These are phyloP conservation scores for Scenedesmus sp. DNA, from an alignment of 163 green algal genomes.

Conservation along the genomic window DNA sequence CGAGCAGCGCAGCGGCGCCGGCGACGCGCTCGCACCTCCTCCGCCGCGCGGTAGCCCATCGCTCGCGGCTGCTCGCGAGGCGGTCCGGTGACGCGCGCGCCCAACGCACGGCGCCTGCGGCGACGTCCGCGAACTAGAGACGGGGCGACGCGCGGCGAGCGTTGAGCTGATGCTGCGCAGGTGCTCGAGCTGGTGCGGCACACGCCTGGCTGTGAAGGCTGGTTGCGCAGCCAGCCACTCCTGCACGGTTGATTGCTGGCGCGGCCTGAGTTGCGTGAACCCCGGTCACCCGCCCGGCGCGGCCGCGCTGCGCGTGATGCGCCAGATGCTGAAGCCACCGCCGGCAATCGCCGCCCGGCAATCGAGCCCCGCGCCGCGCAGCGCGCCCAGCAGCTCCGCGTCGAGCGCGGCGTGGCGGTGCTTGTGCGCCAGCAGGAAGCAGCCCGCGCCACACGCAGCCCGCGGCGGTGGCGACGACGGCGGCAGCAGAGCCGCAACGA, in stretches of 20 bases:
- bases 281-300: no score
- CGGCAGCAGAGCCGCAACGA: slow-evolving; percentile 5
- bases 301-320: not conserved
- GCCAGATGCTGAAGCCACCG: not conserved
- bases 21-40: slow-evolving; percentile 18
- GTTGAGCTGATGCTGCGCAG: not conserved
- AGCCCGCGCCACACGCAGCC: not conserved
- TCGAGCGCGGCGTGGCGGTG: slow-evolving; percentile 19
- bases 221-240: not conserved
- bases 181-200: not conserved
- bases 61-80: no score
- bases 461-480: not conserved
- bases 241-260: no score
- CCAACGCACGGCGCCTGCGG: no score
- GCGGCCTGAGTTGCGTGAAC: no score
- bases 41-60: slow-evolving; percentile 32
- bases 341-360: no score
- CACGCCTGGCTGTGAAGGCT: not conserved
- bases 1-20: not conserved
- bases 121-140: no score
- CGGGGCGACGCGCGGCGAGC: not conserved
- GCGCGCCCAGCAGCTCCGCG: not conserved
- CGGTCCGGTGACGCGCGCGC: no score
- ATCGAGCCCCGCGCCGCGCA: slow-evolving; percentile 1
- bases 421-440: slow-evolving; percentile 37